A percentile compares a stretch with the other conserved stretches of the same genome.
These are phyloP conservation scores for Trichoderma oligosporum DNA, from an alignment of 2,329 filamentous ascomycete genomes.

Conservation along the genomic window DNA sequence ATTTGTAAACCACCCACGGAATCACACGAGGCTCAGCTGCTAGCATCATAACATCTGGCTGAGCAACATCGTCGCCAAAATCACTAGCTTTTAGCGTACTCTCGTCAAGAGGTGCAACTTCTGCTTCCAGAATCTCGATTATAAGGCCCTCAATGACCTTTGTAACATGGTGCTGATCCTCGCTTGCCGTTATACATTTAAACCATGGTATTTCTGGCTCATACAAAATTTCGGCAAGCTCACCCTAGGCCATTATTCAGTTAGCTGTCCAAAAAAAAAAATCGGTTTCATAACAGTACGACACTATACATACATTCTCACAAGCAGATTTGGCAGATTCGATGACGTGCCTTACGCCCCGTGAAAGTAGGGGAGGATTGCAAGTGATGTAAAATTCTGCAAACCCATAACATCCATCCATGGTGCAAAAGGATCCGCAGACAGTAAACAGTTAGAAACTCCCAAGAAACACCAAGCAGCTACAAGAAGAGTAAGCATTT, in stretches of 20 bases:
- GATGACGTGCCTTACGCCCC: conserved; percentile 31
- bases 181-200: conserved; percentile 28
- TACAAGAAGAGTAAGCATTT: not conserved
- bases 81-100: conserved; percentile 22
- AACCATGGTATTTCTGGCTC: conserved; percentile 37
- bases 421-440: not conserved
- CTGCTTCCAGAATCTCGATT: not conserved
- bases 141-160: conserved; percentile 25
- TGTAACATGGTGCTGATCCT: conserved; percentile 20
- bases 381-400: conserved; percentile 35
- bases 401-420: not conserved
- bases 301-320: not conserved
- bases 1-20: conserved; percentile 25
- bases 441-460: not conserved
- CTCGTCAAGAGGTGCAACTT: not conserved
- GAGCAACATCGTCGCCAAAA: not conserved
- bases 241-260: conserved; percentile 11
- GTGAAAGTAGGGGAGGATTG: conserved; percentile 34
- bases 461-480: not conserved
- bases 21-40: conserved; percentile 23
- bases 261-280: no score
- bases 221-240: conserved; percentile 34
- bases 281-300: not conserved
- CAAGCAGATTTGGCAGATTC: conserved; percentile 18
- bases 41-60: conserved; percentile 25